Evolutionary conservation across 345 rosid species (phyloP).

Genomic region (Acer yangbiense): DNA sequence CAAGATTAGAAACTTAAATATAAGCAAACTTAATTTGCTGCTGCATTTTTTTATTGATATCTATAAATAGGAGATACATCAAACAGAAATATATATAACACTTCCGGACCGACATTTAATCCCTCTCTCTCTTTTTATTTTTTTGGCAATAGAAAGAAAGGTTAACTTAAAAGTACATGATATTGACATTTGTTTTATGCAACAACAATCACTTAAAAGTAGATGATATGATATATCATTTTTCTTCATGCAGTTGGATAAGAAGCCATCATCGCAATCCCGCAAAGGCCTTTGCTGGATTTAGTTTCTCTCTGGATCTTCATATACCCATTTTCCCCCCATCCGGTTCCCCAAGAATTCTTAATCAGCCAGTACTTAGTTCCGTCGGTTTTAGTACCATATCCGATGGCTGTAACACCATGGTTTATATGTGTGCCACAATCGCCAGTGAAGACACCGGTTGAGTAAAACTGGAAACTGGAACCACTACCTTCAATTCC

Average conservation of each 20-base stretch:
- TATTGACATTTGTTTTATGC: neutral
- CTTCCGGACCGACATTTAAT: neutral
- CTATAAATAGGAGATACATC: neutral
- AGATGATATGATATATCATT: neutral
- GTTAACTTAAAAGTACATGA: neutral
- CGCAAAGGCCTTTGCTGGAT: conserved; percentile 55
- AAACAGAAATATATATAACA: neutral
- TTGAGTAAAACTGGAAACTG: conserved; percentile 37
- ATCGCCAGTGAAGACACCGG: conserved; percentile 43
- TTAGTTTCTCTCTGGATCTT: conserved; percentile 45
- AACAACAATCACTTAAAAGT: neutral
- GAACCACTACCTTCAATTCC: conserved; percentile 31
- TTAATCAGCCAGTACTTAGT: conserved; percentile 57
- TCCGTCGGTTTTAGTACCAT: conserved; percentile 40
- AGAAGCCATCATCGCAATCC: conserved; percentile 42
- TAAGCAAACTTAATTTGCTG: neutral
- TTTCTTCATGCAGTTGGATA: conserved; percentile 39
- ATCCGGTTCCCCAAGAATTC: conserved; percentile 64
- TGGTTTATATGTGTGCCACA: conserved; percentile 49
- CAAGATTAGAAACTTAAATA: too few species aligned
- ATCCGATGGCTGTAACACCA: conserved; percentile 58
- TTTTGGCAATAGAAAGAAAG: neutral
- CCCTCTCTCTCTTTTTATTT: neutral
- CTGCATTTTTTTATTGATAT: neutral
- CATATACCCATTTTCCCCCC: conserved; percentile 64